A percentile compares a stretch with the other conserved stretches of the same genome.
These are phyloP conservation scores for Phytophthora pistaciae DNA, from an alignment of 352 stramenopile species.

Conservation along the genomic window DNA sequence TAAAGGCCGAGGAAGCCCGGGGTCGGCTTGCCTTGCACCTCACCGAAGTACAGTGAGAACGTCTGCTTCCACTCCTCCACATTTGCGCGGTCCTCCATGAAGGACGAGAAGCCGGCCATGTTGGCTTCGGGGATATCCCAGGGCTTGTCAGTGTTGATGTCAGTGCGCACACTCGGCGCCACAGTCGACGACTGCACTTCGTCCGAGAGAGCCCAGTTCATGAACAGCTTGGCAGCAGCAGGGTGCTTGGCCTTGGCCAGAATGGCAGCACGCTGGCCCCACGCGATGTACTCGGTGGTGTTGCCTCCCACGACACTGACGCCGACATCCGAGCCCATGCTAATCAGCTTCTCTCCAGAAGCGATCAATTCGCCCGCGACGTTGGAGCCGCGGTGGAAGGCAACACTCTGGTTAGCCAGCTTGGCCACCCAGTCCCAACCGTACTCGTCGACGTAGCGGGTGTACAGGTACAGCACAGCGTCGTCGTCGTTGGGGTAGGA, in stretches of 20 bases:
- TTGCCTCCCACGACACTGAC: conserved; percentile 22
- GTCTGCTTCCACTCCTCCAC: conserved; percentile 51
- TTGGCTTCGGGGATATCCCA: conserved; percentile 48
- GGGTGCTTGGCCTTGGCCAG: conserved; percentile 58
- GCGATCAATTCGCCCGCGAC: conserved; percentile 26
- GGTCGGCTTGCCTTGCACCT: conserved; percentile 52
- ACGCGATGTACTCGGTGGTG: conserved; percentile 39
- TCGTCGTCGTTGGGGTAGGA: conserved; percentile 64
- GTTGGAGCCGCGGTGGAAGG: conserved; percentile 47
- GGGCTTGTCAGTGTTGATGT: conserved; percentile 42
- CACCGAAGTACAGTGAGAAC: conserved; percentile 63
- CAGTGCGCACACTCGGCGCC: conserved; percentile 40
- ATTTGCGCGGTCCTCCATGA: conserved; percentile 60
- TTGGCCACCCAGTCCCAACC: conserved; percentile 62
- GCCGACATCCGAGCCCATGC: conserved; percentile 22
- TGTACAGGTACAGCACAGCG: conserved; percentile 54
- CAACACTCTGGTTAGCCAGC: conserved; percentile 42
- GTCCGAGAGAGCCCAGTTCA: conserved; percentile 62
- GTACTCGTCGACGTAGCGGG: conserved; percentile 54
- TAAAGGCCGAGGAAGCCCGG: conserved; percentile 49
- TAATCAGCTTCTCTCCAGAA: conserved; percentile 40
- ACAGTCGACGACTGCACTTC: conserved; percentile 35
- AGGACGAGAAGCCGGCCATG: conserved; percentile 36
- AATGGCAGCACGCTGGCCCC: conserved; percentile 61
- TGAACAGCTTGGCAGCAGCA: conserved; percentile 59